phyloP scores from a whole-genome alignment of 2,329 filamentous ascomycete genomes.

The Fonsecaea pedrosoi region DNA sequence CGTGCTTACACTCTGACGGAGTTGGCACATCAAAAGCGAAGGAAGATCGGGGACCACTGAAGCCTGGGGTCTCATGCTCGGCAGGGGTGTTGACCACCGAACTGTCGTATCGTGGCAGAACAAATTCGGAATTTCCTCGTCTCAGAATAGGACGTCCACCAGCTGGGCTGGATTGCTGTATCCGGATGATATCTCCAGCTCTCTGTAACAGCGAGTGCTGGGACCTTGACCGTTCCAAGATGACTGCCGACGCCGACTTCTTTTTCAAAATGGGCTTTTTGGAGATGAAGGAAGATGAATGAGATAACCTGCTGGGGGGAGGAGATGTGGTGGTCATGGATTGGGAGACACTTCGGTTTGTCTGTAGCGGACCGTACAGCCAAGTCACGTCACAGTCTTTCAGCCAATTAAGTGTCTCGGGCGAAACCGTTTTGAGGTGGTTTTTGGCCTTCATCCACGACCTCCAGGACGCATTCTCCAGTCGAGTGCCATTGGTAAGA shows the following conservation, averaged over 20 bases:
- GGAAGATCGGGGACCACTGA: slow-evolving; percentile 57
- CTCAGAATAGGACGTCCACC: slow-evolving; percentile 63
- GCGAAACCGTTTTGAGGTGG: slow-evolving; percentile 82
- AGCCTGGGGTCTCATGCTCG: slow-evolving; percentile 31
- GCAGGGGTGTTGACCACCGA: slow-evolving; percentile 65
- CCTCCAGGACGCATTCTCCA: slow-evolving; percentile 97
- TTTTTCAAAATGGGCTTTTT: slow-evolving; percentile 96
- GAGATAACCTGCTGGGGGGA: slow-evolving; percentile 62
- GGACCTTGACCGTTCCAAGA: slow-evolving; percentile 87
- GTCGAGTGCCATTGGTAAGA: slow-evolving; percentile 78
- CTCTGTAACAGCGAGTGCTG: slow-evolving; percentile 88
- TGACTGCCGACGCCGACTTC: slow-evolving; percentile 92
- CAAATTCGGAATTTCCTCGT: slow-evolving; percentile 72
- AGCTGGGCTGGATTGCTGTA: slow-evolving; percentile 68
- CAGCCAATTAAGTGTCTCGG: slow-evolving; percentile 93
- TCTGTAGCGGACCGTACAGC: slow-evolving; percentile 91
- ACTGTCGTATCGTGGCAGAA: slow-evolving; percentile 62
- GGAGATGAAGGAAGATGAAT: slow-evolving; percentile 71
- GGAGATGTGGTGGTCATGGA: slow-evolving; percentile 52
- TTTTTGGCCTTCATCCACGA: slow-evolving; percentile 96
- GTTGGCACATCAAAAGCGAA: slow-evolving; percentile 67
- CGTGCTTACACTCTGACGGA: slow-evolving; percentile 74
- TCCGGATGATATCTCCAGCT: slow-evolving; percentile 83
- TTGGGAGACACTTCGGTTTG: slow-evolving; percentile 59
- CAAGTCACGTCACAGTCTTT: slow-evolving; percentile 98